Evolutionary conservation across 2,329 filamentous ascomycete genomes (phyloP).

Genomic region (Plectosphaerella sp.): DNA sequence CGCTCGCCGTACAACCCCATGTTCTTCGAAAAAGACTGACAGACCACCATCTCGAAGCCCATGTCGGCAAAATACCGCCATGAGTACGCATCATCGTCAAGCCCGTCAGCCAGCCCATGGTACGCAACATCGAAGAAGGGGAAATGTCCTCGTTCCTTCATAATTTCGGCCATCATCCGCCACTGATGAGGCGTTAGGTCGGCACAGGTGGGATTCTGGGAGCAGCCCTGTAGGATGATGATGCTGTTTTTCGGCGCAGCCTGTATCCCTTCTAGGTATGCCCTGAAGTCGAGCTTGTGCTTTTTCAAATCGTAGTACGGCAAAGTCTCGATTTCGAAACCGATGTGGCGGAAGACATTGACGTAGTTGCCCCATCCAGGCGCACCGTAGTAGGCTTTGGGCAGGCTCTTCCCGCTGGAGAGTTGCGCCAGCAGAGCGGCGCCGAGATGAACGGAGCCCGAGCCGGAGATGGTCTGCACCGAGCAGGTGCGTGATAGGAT

Average conservation of each 20-base stretch:
- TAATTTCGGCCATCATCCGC: slow-evolving; percentile 20
- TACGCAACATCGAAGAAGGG: slow-evolving; percentile 27
- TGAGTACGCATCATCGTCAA: slow-evolving; percentile 22
- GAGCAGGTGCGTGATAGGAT: neutral
- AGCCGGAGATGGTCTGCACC: slow-evolving; percentile 23
- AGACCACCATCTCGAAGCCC: slow-evolving; percentile 15
- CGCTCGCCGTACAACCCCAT: slow-evolving; percentile 24
- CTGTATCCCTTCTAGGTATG: slow-evolving; percentile 16
- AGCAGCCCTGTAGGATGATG: slow-evolving; percentile 22
- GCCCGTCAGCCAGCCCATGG: slow-evolving; percentile 26
- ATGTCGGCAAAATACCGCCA: slow-evolving; percentile 20
- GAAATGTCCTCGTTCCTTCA: slow-evolving; percentile 18
- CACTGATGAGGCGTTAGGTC: slow-evolving; percentile 23
- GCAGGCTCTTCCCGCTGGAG: slow-evolving; percentile 9
- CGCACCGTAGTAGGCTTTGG: slow-evolving; percentile 19
- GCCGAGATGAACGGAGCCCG: slow-evolving; percentile 14
- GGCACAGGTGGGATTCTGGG: slow-evolving; percentile 26
- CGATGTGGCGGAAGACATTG: slow-evolving; percentile 18
- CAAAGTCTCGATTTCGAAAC: slow-evolving; percentile 11
- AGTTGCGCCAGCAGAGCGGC: slow-evolving; percentile 1
- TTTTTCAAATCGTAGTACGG: slow-evolving; percentile 19
- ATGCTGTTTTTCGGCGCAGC: neutral
- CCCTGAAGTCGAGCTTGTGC: slow-evolving; percentile 17
- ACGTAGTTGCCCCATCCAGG: slow-evolving; percentile 25
- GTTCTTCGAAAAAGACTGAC: slow-evolving; percentile 23